phyloP scores from a whole-genome alignment of 1,284 basidiomycete genomes.

The Rhodotorula sp. region DNA sequence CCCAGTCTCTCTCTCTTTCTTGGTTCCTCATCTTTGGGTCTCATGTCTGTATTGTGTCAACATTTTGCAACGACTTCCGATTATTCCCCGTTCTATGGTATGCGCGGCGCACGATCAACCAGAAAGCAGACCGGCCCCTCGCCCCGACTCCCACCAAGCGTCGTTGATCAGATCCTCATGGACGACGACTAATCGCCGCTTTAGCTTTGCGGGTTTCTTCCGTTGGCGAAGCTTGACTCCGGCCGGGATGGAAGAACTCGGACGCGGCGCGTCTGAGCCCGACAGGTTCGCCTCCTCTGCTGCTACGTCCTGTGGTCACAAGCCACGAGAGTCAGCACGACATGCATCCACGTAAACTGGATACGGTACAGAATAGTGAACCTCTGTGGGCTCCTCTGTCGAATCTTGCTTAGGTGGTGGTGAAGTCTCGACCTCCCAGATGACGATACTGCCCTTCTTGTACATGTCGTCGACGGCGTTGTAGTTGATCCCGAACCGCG shows the following conservation, averaged over 20 bases:
- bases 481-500: conserved; percentile 82
- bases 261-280: conserved; percentile 46
- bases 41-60: background rate
- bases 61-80: background rate
- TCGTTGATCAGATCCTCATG: conserved; percentile 84
- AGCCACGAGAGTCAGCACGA: background rate
- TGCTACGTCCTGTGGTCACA: background rate
- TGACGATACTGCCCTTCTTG: conserved; percentile 80
- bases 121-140: conserved; percentile 45
- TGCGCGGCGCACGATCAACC: background rate
- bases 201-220: conserved; percentile 34
- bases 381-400: conserved; percentile 8
- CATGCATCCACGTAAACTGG: background rate
- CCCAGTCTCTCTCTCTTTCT: background rate
- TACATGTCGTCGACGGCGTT: conserved; percentile 71
- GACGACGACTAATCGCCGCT: conserved; percentile 57
- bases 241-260: conserved; percentile 46
- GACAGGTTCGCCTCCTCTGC: background rate
- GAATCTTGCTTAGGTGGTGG: background rate
- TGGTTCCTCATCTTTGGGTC: background rate
- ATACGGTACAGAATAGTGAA: no score
- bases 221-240: conserved; percentile 10
- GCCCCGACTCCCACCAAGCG: conserved; percentile 66
- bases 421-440: conserved; percentile 59
- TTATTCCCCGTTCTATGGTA: no score